Conservation (phyloP, 2,329 filamentous ascomycete species). For the Cordyceps cicadae region DNA sequence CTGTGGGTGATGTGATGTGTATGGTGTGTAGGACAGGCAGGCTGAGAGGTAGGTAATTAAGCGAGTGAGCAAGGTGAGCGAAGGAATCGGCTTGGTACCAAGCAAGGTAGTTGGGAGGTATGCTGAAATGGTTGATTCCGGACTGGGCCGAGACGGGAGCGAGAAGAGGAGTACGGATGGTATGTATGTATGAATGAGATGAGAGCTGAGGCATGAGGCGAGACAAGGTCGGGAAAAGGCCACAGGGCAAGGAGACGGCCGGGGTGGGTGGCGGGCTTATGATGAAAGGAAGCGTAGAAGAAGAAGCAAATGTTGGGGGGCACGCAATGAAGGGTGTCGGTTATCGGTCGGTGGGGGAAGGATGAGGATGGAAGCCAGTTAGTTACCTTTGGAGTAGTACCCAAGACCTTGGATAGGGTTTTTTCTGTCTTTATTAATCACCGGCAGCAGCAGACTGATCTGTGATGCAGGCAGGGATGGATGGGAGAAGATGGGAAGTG, state of each 20-base stretch:
- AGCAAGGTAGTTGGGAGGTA: no score
- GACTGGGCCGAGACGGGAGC: background rate
- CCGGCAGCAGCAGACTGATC: background rate
- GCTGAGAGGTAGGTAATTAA: background rate
- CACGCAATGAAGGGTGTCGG: constrained; percentile 3
- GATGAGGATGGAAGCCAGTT: background rate
- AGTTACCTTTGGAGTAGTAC: background rate
- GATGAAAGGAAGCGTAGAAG: constrained; percentile 6
- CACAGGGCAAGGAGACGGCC: background rate
- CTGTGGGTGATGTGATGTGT: background rate
- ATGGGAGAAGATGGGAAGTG: background rate
- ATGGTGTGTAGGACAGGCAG: background rate
- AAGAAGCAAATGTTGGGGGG: constrained; percentile 5
- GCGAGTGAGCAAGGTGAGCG: constrained; percentile 4
- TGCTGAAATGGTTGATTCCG: background rate
- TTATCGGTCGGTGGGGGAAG: constrained; percentile 9
- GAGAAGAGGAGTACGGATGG: background rate
- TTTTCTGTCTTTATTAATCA: background rate
- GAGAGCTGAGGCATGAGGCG: background rate
- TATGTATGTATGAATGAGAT: background rate
- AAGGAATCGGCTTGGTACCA: background rate
- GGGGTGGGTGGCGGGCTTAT: background rate
- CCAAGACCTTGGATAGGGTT: no score
- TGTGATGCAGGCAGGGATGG: background rate
- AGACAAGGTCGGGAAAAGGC: background rate